Base-by-base conservation (phyloP, 768 basidiomycete genomes). In the Sistotremastrum niveocremeum region DNA sequence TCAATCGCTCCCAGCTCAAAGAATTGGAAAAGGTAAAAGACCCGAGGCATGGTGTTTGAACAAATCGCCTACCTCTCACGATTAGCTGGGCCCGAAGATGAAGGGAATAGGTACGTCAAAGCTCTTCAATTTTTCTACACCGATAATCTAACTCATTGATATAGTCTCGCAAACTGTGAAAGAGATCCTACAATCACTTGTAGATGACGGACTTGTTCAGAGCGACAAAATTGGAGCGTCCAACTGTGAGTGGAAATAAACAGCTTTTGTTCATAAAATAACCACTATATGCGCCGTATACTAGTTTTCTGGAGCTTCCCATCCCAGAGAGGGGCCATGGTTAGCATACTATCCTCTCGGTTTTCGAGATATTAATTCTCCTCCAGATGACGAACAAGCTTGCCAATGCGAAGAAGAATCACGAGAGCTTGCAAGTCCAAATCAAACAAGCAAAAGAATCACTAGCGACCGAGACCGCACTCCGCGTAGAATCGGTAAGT, bases 241-340 rank as follows among this genome's bases (percentile, higher is more conserved):
- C 3, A 95, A 94, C 58, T 95, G 91, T 89, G 58, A 54, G 81
- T 63, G 53, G 4, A 3, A 7, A 9, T 20, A 9, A 9, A n/a
- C n/a, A n/a, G n/a, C n/a, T n/a, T n/a, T n/a, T n/a, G n/a, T n/a
- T n/a, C 10, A 38, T 37, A 38, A 37, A n/a, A 7, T 6, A 9
- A 4, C 52, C 54, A 50, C 20, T 56, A 60, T 54, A 54, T 52
- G 35, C 47, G 38, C 46, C 45, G 40, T 48, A 51, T 34, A 20
- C 12, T 50, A 93, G 90, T 93, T 64, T 94, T 87, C 61, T 95
- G 91, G 91, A 86, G 86, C 56, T 94, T 95, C 59, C 90, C 90
- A 10, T 90, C 87, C 1, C 86, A 91, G 48, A 75, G 77, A 40
- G 89, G 90, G 4, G 76, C 81, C 6, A 70, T 79, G 55, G 90